Evolutionary conservation across 2,329 filamentous ascomycete species (phyloP).

Genomic region (Lachnellula cervina): DNA sequence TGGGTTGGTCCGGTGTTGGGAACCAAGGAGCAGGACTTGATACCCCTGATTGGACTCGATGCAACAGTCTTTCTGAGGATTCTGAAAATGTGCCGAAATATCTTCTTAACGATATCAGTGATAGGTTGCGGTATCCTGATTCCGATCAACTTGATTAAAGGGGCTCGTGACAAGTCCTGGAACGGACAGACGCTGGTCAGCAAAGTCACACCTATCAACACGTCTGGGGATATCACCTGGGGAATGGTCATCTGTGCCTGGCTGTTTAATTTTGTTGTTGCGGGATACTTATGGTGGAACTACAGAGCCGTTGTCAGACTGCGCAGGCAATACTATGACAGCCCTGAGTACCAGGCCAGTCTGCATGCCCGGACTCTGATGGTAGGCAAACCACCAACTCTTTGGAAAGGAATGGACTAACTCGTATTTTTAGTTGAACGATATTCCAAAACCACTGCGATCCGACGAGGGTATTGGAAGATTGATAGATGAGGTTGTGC

Average conservation of each 20-base stretch:
- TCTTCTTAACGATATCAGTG: slow-evolving; percentile 70
- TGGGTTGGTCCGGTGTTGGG: slow-evolving; percentile 78
- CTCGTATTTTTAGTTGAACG: slow-evolving; percentile 56
- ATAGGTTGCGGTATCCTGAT: slow-evolving; percentile 74
- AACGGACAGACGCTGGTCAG: slow-evolving; percentile 33
- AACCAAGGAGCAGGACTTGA: slow-evolving; percentile 70
- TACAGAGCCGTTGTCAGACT: slow-evolving; percentile 70
- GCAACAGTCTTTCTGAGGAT: slow-evolving; percentile 88
- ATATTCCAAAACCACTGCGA: slow-evolving; percentile 71
- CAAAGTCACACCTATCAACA: slow-evolving; percentile 55
- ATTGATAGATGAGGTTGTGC: slow-evolving; percentile 75
- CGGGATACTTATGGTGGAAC: slow-evolving; percentile 83
- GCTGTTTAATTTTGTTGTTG: slow-evolving; percentile 69
- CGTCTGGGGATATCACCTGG: slow-evolving; percentile 52
- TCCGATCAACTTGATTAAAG: slow-evolving; percentile 66
- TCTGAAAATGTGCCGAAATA: slow-evolving; percentile 84
- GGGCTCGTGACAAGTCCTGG: slow-evolving; percentile 37
- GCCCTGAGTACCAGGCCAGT: slow-evolving; percentile 80
- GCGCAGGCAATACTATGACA: slow-evolving; percentile 76
- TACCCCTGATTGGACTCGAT: slow-evolving; percentile 84
- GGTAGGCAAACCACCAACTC: slow-evolving; percentile 38
- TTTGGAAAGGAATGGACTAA: not conserved
- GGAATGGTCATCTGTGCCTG: slow-evolving; percentile 55
- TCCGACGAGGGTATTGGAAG: slow-evolving; percentile 84
- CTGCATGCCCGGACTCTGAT: slow-evolving; percentile 70